A percentile compares a stretch with the other conserved stretches of the same genome.
Conservation (phyloP, 2,329 filamentous ascomycete species). For the Trichoderma semiorbis region DNA sequence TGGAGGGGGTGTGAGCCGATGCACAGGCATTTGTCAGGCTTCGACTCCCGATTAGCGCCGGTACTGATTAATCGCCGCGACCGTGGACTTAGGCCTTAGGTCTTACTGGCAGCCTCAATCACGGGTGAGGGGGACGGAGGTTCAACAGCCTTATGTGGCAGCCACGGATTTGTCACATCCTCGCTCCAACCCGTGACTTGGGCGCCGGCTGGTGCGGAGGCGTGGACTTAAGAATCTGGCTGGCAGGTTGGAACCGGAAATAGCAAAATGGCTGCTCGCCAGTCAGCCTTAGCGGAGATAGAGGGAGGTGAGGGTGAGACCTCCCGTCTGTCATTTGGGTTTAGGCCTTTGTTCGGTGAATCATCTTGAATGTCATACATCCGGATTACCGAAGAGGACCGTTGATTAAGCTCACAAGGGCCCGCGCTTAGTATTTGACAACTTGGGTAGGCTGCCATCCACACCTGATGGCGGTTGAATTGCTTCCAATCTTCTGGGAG, state of each 20-base stretch:
- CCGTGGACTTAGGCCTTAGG: neutral
- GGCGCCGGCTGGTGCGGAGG: constrained; percentile 7
- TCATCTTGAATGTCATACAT: neutral
- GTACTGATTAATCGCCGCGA: constrained; percentile 6
- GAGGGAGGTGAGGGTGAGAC: neutral
- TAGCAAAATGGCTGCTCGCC: neutral
- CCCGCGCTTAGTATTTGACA: neutral
- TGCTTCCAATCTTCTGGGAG: neutral
- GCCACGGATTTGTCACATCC: neutral
- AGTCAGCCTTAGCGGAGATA: neutral
- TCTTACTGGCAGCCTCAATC: neutral
- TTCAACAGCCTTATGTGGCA: constrained; percentile 1
- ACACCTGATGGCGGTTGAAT: neutral
- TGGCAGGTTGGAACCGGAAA: neutral
- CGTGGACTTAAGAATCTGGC: neutral
- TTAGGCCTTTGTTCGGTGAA: neutral
- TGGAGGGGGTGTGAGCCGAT: constrained; percentile 8
- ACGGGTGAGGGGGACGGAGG: constrained; percentile 1
- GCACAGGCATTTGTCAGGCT: neutral
- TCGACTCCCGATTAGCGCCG: constrained; percentile 3
- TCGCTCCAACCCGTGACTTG: constrained; percentile 3
- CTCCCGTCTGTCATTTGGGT: neutral
- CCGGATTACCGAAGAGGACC: neutral
- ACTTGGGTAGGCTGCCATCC: neutral
- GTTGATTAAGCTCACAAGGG: constrained; percentile 4